Base-by-base conservation (phyloP, 257 asterid species). In the Buddleja alternifolia region DNA sequence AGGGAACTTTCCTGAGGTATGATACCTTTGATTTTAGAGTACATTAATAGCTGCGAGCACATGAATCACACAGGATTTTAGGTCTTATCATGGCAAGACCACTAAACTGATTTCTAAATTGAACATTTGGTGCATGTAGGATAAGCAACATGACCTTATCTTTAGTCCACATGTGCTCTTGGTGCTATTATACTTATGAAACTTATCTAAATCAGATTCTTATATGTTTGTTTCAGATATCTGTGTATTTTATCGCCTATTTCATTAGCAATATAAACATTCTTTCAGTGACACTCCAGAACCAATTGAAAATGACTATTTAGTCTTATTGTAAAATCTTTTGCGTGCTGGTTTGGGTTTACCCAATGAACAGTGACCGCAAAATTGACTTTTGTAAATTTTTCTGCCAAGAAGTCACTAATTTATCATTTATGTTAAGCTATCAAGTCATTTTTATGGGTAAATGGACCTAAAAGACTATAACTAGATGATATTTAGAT, bases 1-100 rank as follows among this genome's bases (percentile, higher is more conserved):
- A 44, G 99, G 99, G 32, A 94, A 89, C 79, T 94, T 94, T 59
- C 99, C 97, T 3, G 99, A 94, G 99, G 99, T 93, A 77, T 39
- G 34, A 45, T 21, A 23, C 20, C 39, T 62, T 52, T 21, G n/a
- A 54, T 34, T 54, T 42, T 56, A 54, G 47, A 56, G 66, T 44
- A 46, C 56, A 36, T 37, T 57, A 20, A 23, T 46, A 37, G 39
- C 19, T 51, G 10, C 34, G 53, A 69, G 37, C 58, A 20, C 45
- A 44, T 8, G 8, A n/a, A 1, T 24, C 34, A 32, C 60, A 57
- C 23, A 25, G 50, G 9, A 6, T 14, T 60, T 65, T 15, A 53
- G 24, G 44, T 59, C 7, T 34, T 69, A 71, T 52, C 48, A 29
- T 52, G 60, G 32, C 34, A 72, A 48, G 75, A 53, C 59, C 65